These are phyloP conservation scores for Ustilago bromivora DNA, from an alignment of 1,284 basidiomycete species.

Conservation along the genomic window DNA sequence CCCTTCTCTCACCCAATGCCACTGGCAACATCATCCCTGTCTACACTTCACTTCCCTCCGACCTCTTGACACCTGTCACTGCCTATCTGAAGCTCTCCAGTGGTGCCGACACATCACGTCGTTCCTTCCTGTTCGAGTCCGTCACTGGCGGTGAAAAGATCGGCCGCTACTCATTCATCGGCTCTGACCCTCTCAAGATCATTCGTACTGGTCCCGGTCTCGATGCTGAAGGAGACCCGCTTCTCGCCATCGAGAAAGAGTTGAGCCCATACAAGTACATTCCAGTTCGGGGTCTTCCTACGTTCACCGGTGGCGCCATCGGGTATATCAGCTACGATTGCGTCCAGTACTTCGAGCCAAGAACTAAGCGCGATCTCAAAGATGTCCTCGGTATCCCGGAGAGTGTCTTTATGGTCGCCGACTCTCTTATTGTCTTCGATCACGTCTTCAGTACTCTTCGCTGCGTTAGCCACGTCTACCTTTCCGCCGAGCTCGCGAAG, in stretches of 20 bases:
- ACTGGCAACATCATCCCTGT: constrained; percentile 90
- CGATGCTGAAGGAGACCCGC: constrained; percentile 87
- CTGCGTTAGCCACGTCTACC: constrained; percentile 92
- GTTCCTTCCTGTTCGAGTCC: constrained; percentile 72
- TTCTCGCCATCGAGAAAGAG: constrained; percentile 85
- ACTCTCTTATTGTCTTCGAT: constrained; percentile 94
- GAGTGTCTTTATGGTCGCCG: constrained; percentile 94
- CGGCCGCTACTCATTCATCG: constrained; percentile 94
- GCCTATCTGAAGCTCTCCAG: constrained; percentile 94
- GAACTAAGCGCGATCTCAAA: constrained; percentile 75
- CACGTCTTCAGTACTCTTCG: constrained; percentile 95
- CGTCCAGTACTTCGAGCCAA: constrained; percentile 89
- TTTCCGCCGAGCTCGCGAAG: constrained; percentile 75
- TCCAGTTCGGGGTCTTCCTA: constrained; percentile 88
- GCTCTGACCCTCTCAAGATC: constrained; percentile 92
- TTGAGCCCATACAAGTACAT: constrained; percentile 88
- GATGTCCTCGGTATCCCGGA: constrained; percentile 88
- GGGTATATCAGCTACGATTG: constrained; percentile 98
- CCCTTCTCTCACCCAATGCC: constrained; percentile 45
- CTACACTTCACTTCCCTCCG: constrained; percentile 91
- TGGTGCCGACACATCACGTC: constrained; percentile 77
- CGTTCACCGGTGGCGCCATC: constrained; percentile 97
- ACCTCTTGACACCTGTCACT: constrained; percentile 95
- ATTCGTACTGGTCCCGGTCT: constrained; percentile 88
- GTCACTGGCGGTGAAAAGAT: constrained; percentile 87